phyloP scores from a whole-genome alignment of 257 asterid species.

The Solanum bulbocastanum region DNA sequence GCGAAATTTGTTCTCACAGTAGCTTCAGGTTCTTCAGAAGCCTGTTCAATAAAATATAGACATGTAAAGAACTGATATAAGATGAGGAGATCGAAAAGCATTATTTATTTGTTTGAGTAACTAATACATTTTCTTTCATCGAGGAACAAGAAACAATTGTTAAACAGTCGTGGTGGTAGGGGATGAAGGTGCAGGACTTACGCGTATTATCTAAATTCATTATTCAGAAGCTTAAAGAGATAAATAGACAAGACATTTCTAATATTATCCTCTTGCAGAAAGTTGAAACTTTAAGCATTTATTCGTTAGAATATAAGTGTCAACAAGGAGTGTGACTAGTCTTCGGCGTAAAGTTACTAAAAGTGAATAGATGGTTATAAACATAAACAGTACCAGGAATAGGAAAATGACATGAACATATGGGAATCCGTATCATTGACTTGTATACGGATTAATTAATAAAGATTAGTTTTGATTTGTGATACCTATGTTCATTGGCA shows the following conservation, averaged over 20 bases:
- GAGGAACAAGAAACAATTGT: too few species aligned
- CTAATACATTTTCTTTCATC: not conserved
- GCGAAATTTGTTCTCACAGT: constrained; percentile 13
- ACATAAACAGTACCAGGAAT: not conserved
- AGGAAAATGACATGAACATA: not conserved
- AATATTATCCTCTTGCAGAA: not conserved
- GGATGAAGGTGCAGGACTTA: not conserved
- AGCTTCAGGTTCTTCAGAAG: constrained; percentile 57
- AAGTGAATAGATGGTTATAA: not conserved
- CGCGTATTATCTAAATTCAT: constrained; percentile 11
- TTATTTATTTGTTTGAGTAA: not conserved
- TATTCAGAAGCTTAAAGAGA: not conserved
- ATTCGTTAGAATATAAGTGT: not conserved
- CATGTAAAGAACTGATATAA: not conserved
- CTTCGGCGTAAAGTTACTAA: not conserved
- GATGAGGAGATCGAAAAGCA: not conserved
- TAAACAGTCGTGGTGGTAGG: not conserved
- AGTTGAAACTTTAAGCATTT: not conserved
- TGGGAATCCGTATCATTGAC: not conserved
- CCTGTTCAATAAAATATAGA: constrained; percentile 27
- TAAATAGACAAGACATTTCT: not conserved
- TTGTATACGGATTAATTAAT: not conserved
- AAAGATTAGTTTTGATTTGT: not conserved
- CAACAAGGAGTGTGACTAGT: not conserved
- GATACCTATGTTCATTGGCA: constrained; percentile 25